Conservation (phyloP, 2,329 filamentous ascomycete species). For the Aspergillus aculeatus region DNA sequence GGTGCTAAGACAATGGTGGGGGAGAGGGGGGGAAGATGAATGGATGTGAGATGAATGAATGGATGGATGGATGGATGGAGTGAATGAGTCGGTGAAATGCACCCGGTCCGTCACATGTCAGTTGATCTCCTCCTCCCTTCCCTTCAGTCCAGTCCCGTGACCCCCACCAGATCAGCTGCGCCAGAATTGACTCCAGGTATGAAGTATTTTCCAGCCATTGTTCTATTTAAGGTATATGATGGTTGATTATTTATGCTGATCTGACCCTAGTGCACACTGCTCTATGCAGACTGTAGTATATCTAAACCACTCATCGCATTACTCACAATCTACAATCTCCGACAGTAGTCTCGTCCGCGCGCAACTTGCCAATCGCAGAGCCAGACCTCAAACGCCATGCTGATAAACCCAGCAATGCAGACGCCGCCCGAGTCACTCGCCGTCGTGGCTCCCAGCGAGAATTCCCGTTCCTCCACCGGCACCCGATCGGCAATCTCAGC, state of each 20-base stretch:
- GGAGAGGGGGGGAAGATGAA: slow-evolving; percentile 2
- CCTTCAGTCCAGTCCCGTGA: background rate
- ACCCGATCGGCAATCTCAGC: slow-evolving; percentile 88
- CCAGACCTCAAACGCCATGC: slow-evolving; percentile 77
- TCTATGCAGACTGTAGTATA: too few relatives aligned
- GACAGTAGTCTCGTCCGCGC: slow-evolving; percentile 76
- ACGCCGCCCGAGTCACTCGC: slow-evolving; percentile 92
- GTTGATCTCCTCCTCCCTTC: background rate
- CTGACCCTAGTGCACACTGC: too few relatives aligned
- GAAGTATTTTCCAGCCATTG: background rate
- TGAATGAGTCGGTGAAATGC: background rate
- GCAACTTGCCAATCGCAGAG: slow-evolving; percentile 81
- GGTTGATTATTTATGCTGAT: too few relatives aligned
- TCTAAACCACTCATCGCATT: too few relatives aligned
- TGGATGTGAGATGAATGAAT: background rate
- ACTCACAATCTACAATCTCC: slow-evolving; percentile 37
- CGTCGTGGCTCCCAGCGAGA: slow-evolving; percentile 83
- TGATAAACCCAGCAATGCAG: slow-evolving; percentile 79
- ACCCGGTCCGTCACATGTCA: background rate
- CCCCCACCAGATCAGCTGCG: background rate
- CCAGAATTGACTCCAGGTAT: background rate
- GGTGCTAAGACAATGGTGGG: slow-evolving; percentile 9
- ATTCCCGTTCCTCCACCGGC: slow-evolving; percentile 75
- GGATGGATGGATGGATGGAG: too few relatives aligned
- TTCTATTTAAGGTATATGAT: background rate